Base-by-base conservation (phyloP, 768 basidiomycete genomes). In the Lyophyllum semitale region DNA sequence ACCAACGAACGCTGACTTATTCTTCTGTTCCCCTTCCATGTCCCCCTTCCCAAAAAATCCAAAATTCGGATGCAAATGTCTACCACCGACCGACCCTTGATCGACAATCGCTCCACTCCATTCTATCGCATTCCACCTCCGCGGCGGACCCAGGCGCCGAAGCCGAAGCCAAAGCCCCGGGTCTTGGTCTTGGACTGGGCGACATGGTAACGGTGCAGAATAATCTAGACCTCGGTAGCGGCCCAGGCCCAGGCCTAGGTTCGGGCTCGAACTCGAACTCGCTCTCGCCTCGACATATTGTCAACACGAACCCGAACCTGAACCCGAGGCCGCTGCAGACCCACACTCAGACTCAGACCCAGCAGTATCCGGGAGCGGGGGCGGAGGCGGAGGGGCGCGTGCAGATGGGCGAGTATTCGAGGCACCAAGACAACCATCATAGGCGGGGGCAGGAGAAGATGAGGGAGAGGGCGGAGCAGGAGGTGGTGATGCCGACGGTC, bases 381-480 rank as follows among this genome's bases (percentile, higher is more conserved):
- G 12, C 29, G 42, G 17, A 12, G 26, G 27, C 8, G n/a, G n/a
- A n/a, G n/a, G n/a, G n/a, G n/a, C n/a, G n/a, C 55, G 77, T 83
- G 61, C 88, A 89, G 67, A 88, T 92, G 84, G 90, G 85, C 70
- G 89, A 91, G 65, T 81, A 88, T 59, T 88, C 87, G 41, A 74
- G 87, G 49, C 79, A 86, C 25, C 41, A 51, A 87, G 83, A 4
- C 77, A 79, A 46, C 64, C 49, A 48, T 66, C 35, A 59, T 64
- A 11, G 18, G 8, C 26, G 20, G 17, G 15, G 40, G 22, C 33
- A 20, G 25, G 20, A 54, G 27, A 15, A 44, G 23, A 25, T 12
- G 18, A 11, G 35, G 20, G 8, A 37, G 35, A 44, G 37, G 44
- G 54, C 55, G 41, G 48, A 42, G 33, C 63, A 63, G 33, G 69